Conservation (phyloP, 768 basidiomycete species). For the Lactarius sanguifluus region DNA sequence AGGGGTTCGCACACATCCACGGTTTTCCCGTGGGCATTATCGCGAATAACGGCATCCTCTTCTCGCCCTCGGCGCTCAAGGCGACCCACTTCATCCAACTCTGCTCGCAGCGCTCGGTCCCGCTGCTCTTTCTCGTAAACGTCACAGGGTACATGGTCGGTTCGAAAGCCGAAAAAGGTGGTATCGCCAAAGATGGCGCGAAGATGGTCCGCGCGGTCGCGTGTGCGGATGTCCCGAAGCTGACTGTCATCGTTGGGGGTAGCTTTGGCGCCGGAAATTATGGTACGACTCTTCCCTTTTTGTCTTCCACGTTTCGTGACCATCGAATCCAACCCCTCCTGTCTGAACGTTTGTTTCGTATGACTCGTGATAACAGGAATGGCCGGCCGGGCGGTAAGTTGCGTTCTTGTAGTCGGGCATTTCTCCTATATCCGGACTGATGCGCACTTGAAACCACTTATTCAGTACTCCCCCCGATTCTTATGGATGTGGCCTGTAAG, state of each 20-base stretch:
- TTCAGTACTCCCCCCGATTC: slow-evolving; percentile 88
- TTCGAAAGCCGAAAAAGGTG: slow-evolving; percentile 90
- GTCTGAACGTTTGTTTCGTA: slow-evolving; percentile 24
- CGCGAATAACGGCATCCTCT: slow-evolving; percentile 93
- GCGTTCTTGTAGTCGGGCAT: slow-evolving; percentile 1
- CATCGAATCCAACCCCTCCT: slow-evolving; percentile 20
- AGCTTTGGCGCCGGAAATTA: slow-evolving; percentile 97
- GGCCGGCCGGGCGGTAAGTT: slow-evolving; percentile 86
- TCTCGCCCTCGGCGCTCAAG: slow-evolving; percentile 91
- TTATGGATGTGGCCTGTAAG: slow-evolving; percentile 98
- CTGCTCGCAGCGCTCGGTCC: slow-evolving; percentile 88
- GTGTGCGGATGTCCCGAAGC: slow-evolving; percentile 90
- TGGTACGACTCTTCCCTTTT: slow-evolving; percentile 46
- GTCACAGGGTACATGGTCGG: slow-evolving; percentile 99
- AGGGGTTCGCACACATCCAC: slow-evolving; percentile 89
- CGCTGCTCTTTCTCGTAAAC: slow-evolving; percentile 91
- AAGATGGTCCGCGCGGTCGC: slow-evolving; percentile 98
- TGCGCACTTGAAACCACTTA: slow-evolving; percentile 13
- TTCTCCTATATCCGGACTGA: slow-evolving; percentile 8
- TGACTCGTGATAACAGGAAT: slow-evolving; percentile 57
- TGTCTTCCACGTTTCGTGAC: slow-evolving; percentile 6
- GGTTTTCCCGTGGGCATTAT: slow-evolving; percentile 90
- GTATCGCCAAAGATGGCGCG: slow-evolving; percentile 93
- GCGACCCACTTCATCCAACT: slow-evolving; percentile 95
- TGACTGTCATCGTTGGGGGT: slow-evolving; percentile 90